Evolutionary conservation across 805 yeast species (phyloP).

Genomic region (Candida manassasensis): DNA sequence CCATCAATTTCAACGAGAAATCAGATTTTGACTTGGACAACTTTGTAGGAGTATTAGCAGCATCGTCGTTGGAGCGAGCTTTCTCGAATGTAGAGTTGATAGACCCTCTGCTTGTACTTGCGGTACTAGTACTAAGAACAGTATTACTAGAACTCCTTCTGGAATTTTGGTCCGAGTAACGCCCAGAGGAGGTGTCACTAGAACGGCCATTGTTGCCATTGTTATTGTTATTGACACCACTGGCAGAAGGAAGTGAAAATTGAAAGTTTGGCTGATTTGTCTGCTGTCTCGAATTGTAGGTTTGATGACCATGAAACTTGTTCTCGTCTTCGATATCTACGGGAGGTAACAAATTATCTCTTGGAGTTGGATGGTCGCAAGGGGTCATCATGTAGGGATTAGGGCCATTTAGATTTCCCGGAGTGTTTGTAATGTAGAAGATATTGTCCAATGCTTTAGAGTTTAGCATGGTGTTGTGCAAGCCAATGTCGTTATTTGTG

Average conservation of each 20-base stretch:
- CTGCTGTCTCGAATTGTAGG: no score
- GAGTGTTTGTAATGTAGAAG: conserved; percentile 15
- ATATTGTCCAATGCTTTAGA: conserved; percentile 32
- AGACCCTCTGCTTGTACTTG: background rate
- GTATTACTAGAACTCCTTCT: background rate
- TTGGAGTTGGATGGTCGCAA: conserved; percentile 4
- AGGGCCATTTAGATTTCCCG: background rate
- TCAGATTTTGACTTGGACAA: conserved; percentile 9
- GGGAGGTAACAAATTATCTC: conserved; percentile 13
- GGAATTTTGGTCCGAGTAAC: background rate
- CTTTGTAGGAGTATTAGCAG: background rate
- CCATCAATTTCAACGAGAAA: conserved; percentile 31
- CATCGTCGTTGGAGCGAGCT: background rate
- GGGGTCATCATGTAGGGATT: conserved; percentile 1
- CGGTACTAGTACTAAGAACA: background rate
- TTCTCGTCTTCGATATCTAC: conserved; percentile 6
- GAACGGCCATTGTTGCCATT: no score
- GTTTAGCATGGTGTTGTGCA: conserved; percentile 15
- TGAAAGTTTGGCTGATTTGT: no score
- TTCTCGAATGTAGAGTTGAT: background rate
- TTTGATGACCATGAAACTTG: background rate
- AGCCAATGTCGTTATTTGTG: background rate
- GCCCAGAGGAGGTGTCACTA: no score
- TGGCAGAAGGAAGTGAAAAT: background rate
- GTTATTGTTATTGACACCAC: background rate